Conservation (phyloP, 345 rosid species). For the Citrus reticulata region DNA sequence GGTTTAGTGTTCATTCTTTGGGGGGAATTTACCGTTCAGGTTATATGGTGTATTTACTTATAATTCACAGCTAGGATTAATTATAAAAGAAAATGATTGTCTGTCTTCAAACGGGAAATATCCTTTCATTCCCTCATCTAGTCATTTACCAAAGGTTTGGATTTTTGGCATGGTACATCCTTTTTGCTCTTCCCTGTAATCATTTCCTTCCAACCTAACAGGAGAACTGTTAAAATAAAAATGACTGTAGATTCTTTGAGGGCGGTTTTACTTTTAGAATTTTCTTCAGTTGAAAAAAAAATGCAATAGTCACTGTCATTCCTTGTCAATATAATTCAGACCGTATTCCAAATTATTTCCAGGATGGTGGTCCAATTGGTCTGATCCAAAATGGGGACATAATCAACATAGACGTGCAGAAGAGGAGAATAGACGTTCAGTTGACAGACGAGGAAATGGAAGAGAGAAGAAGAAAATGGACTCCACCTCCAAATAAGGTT, state of each 20-base stretch:
- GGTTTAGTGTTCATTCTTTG: not conserved
- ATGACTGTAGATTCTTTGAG: not conserved
- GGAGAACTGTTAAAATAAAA: not conserved
- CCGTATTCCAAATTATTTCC: constrained; percentile 6
- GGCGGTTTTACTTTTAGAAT: not conserved
- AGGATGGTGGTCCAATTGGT: constrained; percentile 99
- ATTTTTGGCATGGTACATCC: not conserved
- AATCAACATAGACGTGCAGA: constrained; percentile 67
- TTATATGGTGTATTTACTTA: too few relatives aligned
- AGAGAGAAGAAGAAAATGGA: constrained; percentile 72
- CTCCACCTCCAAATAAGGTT: constrained; percentile 68
- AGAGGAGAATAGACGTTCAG: constrained; percentile 69
- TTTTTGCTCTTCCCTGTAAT: not conserved
- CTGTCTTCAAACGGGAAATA: not conserved
- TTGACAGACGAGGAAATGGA: constrained; percentile 58
- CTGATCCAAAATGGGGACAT: constrained; percentile 72
- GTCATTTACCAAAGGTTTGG: not conserved
- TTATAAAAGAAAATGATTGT: too few relatives aligned
- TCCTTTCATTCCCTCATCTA: not conserved
- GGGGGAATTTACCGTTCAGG: too few relatives aligned
- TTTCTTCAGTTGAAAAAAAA: not conserved
- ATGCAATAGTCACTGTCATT: not conserved
- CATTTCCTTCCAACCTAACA: not conserved
- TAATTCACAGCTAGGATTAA: too few relatives aligned
- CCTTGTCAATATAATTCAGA: not conserved